phyloP scores from a whole-genome alignment of 768 basidiomycete genomes.

The Boletus pseudopeckii region DNA sequence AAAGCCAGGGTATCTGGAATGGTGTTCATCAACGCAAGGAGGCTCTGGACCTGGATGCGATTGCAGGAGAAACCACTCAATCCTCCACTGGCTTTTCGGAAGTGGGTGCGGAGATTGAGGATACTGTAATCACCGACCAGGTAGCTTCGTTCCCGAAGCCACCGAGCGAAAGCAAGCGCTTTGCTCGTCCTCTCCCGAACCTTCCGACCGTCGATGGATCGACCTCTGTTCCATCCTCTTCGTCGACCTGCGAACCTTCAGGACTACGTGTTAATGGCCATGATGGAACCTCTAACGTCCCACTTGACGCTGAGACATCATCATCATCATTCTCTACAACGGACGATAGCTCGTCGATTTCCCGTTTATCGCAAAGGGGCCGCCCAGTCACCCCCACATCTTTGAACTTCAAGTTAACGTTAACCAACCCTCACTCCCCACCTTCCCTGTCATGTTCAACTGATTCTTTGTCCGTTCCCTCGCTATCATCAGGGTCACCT shows the following conservation, averaged over 20 bases:
- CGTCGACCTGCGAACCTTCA: slow-evolving; percentile 3
- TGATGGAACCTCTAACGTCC: background rate
- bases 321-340: slow-evolving; percentile 26
- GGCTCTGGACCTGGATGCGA: background rate
- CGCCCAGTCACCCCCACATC: slow-evolving; percentile 37
- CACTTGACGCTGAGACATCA: slow-evolving; percentile 19
- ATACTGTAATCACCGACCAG: background rate
- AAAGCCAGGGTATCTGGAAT: slow-evolving; percentile 66
- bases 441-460: slow-evolving; percentile 56
- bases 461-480: slow-evolving; percentile 57
- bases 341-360: slow-evolving; percentile 34
- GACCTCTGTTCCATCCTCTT: slow-evolving; percentile 1
- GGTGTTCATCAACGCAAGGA: slow-evolving; percentile 16
- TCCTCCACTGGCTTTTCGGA: background rate
- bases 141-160: background rate
- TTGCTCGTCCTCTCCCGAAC: slow-evolving; percentile 23
- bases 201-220: slow-evolving; percentile 17
- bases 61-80: background rate
- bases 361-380: slow-evolving; percentile 27
- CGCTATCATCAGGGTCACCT: slow-evolving; percentile 45
- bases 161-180: slow-evolving; percentile 15
- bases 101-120: background rate
- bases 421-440: slow-evolving; percentile 30
- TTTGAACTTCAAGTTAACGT: slow-evolving; percentile 26
- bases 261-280: background rate